Evolutionary conservation across 257 asterid species (phyloP), one percentile per base, ranked within the genome.

Genomic region (Solanum tacnaense): DNA sequence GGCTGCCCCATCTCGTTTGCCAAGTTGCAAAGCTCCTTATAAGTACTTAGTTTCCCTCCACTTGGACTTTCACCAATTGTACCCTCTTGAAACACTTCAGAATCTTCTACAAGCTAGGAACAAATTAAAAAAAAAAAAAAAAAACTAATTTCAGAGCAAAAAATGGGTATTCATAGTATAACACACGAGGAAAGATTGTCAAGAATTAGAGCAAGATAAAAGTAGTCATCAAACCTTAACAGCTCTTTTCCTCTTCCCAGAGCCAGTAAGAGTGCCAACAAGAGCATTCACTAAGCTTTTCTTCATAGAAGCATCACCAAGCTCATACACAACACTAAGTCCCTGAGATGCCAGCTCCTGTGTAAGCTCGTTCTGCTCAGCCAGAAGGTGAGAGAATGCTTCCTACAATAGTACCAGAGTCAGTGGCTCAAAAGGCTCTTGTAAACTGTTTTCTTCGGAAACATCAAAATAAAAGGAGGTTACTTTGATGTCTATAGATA

Each of bases 341-440:
- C 99, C 99, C 91, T 96, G 99, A 90, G 99, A 97, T 90, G 99
- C 99, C 93, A 97, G 91, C 92, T 97, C 99, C 92, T 97, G 99
- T 10, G 95, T 95, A 89, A 97, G 99, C 89, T 97, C 99, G 83
- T 91, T 95, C 90, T 97, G 99, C 89, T 97, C 99, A 73, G 96
- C 98, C 18, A 96, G 89, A 75, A 97, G 95, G 92, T 95, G 96
- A 18, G 98, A 97, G 91, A 97, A 97, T 35, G 99, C 99, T 86
- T 97, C 99, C 99, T 97, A 95, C 91, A 92, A 81, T 81, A 81
- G 39, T 16, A 81, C 85, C 18, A 29, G 39, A 49, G 41, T 81
- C 44, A 71, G 58, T 34, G 76, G 32, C 78, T 86, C 86, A 82
- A 90, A 62, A 75, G 84, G 52, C 87, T 32, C 23, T 25, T 7